These are phyloP conservation scores for Trichoderma cornu-damae DNA, from an alignment of 2,329 filamentous ascomycete genomes.

Conservation along the genomic window DNA sequence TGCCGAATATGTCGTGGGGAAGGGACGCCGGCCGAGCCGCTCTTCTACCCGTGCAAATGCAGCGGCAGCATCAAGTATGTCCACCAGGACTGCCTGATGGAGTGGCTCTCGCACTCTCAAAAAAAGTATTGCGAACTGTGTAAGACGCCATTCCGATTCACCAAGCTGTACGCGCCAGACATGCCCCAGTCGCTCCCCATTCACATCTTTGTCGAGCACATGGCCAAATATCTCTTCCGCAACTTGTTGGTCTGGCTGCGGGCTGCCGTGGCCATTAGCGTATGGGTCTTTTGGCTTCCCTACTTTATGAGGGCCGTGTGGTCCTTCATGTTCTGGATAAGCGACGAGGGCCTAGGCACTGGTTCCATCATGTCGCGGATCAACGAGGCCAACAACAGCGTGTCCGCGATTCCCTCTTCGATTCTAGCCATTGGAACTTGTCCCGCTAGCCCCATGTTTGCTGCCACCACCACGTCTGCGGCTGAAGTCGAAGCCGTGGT, in stretches of 20 bases:
- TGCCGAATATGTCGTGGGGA: slow-evolving; percentile 96
- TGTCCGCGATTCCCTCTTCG: slow-evolving; percentile 27
- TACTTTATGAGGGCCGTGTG: slow-evolving; percentile 89
- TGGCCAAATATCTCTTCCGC: slow-evolving; percentile 65
- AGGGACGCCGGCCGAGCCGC: slow-evolving; percentile 70
- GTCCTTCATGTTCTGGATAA: slow-evolving; percentile 92
- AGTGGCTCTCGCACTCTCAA: slow-evolving; percentile 97
- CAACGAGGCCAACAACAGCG: slow-evolving; percentile 23
- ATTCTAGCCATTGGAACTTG: slow-evolving; percentile 29
- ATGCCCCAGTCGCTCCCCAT: slow-evolving; percentile 84
- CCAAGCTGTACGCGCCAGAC: slow-evolving; percentile 89
- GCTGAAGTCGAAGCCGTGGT: slow-evolving; percentile 31
- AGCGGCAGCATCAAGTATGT: slow-evolving; percentile 98
- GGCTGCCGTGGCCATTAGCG: slow-evolving; percentile 68
- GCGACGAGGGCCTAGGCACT: slow-evolving; percentile 62
- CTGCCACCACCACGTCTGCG: slow-evolving; percentile 31
- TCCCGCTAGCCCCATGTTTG: slow-evolving; percentile 34
- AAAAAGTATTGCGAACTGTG: slow-evolving; percentile 99
- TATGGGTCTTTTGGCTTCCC: slow-evolving; percentile 86
- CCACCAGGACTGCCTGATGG: slow-evolving; percentile 96
- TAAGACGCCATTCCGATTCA: slow-evolving; percentile 97
- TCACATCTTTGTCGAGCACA: slow-evolving; percentile 73
- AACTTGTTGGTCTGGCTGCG: slow-evolving; percentile 74
- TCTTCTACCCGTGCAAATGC: slow-evolving; percentile 98
- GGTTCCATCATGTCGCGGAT: slow-evolving; percentile 26